Evolutionary conservation across 1,284 basidiomycete species (phyloP), one percentile per base, ranked within the genome.

Genomic region (Lentinus polychrous): DNA sequence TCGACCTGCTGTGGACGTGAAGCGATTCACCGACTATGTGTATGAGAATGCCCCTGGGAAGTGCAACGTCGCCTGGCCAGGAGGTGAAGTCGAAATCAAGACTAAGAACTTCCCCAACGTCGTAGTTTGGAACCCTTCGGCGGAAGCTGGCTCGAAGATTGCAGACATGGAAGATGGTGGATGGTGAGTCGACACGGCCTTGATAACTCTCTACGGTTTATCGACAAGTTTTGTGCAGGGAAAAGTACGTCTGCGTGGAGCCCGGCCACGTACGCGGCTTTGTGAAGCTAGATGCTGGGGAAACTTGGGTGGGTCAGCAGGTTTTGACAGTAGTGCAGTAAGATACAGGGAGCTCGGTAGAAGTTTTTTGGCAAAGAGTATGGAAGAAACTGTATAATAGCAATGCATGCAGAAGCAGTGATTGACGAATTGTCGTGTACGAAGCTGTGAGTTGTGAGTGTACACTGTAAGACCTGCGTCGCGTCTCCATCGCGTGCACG

Each of bases 41-140:
- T 91, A 91, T 59, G 81, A 84, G 59, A 69, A 82, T 58, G 81
- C 76, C 11, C 64, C 73, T 6, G 68, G 72, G 12, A 66, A 69
- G 22, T 84, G 88, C 57, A 65, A 76, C 39, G 68, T 88, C 3
- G 70, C 64, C 6, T 90, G 86, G 81, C 70, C 74, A 1, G 71
- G 63, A 1, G 77, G 79, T 3, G 73, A 75, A 0, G 55, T 88
- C 24, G 71, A 75, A 46, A 69, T 93, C 46, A 76, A 67, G 54
- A 75, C 79, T 43, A 67, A 63, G 22, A 78, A 81, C 32, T 75
- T 93, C 55, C 82, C 85, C 66, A 82, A 90, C 60, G 78, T 90
- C 2, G 87, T 90, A 8, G 69, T 93, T 37, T 94, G 92, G 92
- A 94, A 95, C 68, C 91, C 92, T 6, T 79, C 80, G 55, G 71